Conservation (phyloP, 1,284 basidiomycete species). For the Coniophora puteana region DNA sequence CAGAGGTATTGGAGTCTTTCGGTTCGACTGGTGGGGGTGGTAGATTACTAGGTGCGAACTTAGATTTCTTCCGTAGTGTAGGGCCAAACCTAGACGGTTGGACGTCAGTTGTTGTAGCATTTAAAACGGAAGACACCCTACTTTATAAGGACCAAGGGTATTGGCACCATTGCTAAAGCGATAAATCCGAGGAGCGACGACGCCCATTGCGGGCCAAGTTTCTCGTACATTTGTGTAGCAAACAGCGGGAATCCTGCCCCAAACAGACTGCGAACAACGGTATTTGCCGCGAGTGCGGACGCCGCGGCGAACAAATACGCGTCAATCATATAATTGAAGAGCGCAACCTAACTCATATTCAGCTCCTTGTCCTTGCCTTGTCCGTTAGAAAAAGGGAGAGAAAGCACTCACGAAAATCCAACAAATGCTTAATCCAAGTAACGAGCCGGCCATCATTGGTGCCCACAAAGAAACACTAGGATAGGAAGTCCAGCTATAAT, state of each 20-base stretch:
- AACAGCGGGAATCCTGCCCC: conserved; percentile 62
- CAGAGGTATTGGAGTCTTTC: too few species aligned
- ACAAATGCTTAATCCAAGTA: conserved; percentile 53
- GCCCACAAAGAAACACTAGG: conserved; percentile 52
- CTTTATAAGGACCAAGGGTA: conserved; percentile 48
- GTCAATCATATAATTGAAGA: conserved; percentile 60
- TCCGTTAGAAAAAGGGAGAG: conserved; percentile 6
- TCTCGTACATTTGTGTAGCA: conserved; percentile 48
- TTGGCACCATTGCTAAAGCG: conserved; percentile 48
- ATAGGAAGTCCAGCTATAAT: conserved; percentile 48
- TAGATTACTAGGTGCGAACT: conserved; percentile 31
- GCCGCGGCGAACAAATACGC: conserved; percentile 54
- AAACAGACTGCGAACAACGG: conserved; percentile 50
- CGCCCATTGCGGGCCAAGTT: conserved; percentile 51
- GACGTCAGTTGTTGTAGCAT: background rate
- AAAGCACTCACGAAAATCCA: conserved; percentile 51
- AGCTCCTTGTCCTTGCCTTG: too few species aligned
- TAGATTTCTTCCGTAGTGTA: conserved; percentile 38
- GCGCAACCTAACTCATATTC: conserved; percentile 33
- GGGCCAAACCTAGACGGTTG: conserved; percentile 39
- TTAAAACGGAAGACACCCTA: conserved; percentile 13
- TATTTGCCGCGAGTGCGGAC: conserved; percentile 53
- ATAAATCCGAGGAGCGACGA: conserved; percentile 51
- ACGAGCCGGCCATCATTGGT: conserved; percentile 47
- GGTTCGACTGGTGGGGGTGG: conserved; percentile 10